Conservation (phyloP, 306 rosid species). For the Trifolium repens region DNA sequence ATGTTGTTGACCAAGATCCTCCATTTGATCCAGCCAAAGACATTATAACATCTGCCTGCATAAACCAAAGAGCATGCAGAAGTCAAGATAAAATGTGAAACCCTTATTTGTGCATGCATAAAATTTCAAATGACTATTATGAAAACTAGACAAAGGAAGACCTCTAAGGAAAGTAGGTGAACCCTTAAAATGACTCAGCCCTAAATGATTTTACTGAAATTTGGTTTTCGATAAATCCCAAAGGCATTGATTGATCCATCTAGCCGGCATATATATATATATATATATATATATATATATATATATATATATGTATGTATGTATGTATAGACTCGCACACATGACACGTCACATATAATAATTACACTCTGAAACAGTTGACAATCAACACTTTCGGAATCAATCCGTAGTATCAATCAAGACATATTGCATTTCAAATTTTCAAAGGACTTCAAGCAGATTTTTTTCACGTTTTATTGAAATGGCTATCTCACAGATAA, state of each 20-base stretch:
- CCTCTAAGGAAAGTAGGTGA: conserved; percentile 9
- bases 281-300: too few species aligned
- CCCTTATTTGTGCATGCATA: background rate
- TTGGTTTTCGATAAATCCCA: conserved; percentile 14
- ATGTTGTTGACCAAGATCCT: conserved; percentile 94
- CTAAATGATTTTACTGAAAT: background rate
- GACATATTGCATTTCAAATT: conserved; percentile 14
- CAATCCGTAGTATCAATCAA: conserved; percentile 7
- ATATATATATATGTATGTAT: too few species aligned
- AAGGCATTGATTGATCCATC: background rate
- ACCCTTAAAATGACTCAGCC: conserved; percentile 3
- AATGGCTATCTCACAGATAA: background rate
- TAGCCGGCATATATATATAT: too few species aligned
- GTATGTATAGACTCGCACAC: background rate
- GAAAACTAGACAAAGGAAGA: conserved; percentile 6
- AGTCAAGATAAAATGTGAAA: conserved; percentile 33
- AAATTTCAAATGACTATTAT: conserved; percentile 33
- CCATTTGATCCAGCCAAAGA: conserved; percentile 97
- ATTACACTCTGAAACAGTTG: background rate
- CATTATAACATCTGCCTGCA: conserved; percentile 97
- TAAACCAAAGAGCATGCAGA: conserved; percentile 33
- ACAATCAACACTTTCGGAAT: background rate
- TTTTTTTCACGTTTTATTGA: conserved; percentile 5
- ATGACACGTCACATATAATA: background rate
- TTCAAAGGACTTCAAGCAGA: conserved; percentile 4